Conservation (phyloP, 2,329 filamentous ascomycete species). For the Pezicula rhizophila region DNA sequence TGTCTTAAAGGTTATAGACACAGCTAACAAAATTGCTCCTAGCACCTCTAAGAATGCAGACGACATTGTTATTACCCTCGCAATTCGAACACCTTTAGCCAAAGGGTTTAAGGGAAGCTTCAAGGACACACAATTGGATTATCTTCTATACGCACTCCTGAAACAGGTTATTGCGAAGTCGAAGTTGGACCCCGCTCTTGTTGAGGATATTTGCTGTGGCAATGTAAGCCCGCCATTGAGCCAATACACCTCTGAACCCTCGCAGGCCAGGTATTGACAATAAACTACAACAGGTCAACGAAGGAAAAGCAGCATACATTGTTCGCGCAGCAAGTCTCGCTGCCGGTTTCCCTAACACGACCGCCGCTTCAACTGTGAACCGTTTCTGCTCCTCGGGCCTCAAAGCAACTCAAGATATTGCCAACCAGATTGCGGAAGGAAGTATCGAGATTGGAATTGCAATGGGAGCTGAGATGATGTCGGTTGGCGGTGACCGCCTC, state of each 20-base stretch:
- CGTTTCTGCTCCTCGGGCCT: slow-evolving; percentile 97
- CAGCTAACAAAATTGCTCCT: slow-evolving; percentile 15
- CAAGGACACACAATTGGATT: slow-evolving; percentile 90
- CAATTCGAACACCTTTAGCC: slow-evolving; percentile 79
- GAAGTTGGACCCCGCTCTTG: slow-evolving; percentile 70
- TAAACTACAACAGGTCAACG: slow-evolving; percentile 55
- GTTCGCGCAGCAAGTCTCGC: slow-evolving; percentile 81
- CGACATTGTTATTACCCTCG: slow-evolving; percentile 93
- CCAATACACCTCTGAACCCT: too few species aligned
- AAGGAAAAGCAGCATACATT: slow-evolving; percentile 84
- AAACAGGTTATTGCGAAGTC: slow-evolving; percentile 68
- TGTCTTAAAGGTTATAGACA: slow-evolving; percentile 7
- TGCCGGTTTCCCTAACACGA: slow-evolving; percentile 89
- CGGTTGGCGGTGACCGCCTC: slow-evolving; percentile 61
- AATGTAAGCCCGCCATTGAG: slow-evolving; percentile 55
- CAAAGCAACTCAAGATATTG: slow-evolving; percentile 92
- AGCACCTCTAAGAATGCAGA: slow-evolving; percentile 91
- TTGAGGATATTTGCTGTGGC: slow-evolving; percentile 87
- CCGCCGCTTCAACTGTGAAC: slow-evolving; percentile 76
- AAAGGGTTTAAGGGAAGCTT: slow-evolving; percentile 90
- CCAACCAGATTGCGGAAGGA: slow-evolving; percentile 74
- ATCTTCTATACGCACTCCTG: slow-evolving; percentile 74
- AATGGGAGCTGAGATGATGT: slow-evolving; percentile 87
- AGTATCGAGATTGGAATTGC: slow-evolving; percentile 85
- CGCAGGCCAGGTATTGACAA: too few species aligned